These are phyloP conservation scores for Graphium sp. DNA, from an alignment of 2,329 filamentous ascomycete species.

Conservation along the genomic window DNA sequence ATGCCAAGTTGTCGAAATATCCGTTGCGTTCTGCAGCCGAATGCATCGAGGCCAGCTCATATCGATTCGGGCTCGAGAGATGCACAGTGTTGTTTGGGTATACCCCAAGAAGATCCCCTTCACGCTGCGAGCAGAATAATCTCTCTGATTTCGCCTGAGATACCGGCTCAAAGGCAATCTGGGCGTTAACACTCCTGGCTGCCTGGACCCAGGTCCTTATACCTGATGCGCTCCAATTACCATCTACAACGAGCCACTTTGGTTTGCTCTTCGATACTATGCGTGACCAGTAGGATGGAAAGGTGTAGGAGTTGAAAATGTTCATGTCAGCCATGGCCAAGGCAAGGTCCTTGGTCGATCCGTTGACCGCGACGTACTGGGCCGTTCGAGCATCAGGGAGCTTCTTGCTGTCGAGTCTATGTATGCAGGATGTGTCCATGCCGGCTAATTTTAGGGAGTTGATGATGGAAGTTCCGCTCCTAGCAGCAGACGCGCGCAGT, in stretches of 20 bases:
- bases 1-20: conserved; percentile 51
- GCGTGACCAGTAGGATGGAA: conserved; percentile 40
- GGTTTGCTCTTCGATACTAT: conserved; percentile 39
- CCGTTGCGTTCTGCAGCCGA: conserved; percentile 45
- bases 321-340: conserved; percentile 93
- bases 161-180: conserved; percentile 76
- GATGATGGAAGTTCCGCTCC: too few species aligned
- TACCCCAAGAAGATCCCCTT: conserved; percentile 22
- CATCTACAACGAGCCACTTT: conserved; percentile 73
- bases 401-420: conserved; percentile 29
- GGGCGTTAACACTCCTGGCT: conserved; percentile 35
- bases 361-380: conserved; percentile 85
- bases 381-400: conserved; percentile 51
- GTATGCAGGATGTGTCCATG: conserved; percentile 48
- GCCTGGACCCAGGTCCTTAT: conserved; percentile 51
- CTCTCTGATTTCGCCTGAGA: conserved; percentile 61
- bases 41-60: conserved; percentile 72
- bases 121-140: conserved; percentile 37
- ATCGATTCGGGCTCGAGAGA: conserved; percentile 66
- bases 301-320: conserved; percentile 48
- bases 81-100: conserved; percentile 51
- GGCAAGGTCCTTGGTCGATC: conserved; percentile 63
- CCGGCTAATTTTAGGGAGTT: conserved; percentile 45
- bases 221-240: conserved; percentile 59
- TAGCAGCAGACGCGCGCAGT: too few species aligned